Percentiles rank a stretch among this genome's conserved stretches.
Conservation (phyloP, 441 rosid genomes). For the Pelargonium myrrhifolium region DNA sequence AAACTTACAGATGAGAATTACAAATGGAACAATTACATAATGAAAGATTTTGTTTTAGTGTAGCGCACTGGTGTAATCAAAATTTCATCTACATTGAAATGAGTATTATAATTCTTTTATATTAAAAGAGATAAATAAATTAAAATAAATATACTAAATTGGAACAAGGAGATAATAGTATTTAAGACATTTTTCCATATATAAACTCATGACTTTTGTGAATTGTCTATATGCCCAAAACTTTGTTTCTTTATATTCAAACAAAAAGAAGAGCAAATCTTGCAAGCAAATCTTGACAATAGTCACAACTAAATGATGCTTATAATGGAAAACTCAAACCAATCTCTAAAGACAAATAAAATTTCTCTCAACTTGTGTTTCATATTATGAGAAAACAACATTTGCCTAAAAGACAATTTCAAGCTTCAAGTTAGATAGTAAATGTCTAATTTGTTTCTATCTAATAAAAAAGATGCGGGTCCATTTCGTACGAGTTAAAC, state of each 20-base stretch:
- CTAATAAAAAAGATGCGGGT: too few species aligned
- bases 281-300: not conserved
- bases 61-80: too few species aligned
- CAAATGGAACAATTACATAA: too few species aligned
- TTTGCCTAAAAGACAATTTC: not conserved
- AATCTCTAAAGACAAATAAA: constrained; percentile 26
- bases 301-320: not conserved
- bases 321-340: not conserved
- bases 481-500: too few species aligned
- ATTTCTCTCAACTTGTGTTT: constrained; percentile 14
- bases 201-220: not conserved
- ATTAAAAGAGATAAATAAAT: too few species aligned
- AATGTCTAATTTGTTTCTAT: too few species aligned
- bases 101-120: too few species aligned
- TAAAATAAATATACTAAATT: too few species aligned
- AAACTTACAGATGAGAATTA: too few species aligned
- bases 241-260: not conserved
- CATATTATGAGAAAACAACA: not conserved
- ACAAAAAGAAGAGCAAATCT: not conserved
- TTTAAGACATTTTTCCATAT: not conserved
- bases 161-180: too few species aligned
- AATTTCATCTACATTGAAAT: too few species aligned
- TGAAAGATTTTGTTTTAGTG: too few species aligned
- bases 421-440: not conserved
- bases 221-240: not conserved